Conservation (phyloP, 768 basidiomycete genomes). For the Rhizopogon sp. region DNA sequence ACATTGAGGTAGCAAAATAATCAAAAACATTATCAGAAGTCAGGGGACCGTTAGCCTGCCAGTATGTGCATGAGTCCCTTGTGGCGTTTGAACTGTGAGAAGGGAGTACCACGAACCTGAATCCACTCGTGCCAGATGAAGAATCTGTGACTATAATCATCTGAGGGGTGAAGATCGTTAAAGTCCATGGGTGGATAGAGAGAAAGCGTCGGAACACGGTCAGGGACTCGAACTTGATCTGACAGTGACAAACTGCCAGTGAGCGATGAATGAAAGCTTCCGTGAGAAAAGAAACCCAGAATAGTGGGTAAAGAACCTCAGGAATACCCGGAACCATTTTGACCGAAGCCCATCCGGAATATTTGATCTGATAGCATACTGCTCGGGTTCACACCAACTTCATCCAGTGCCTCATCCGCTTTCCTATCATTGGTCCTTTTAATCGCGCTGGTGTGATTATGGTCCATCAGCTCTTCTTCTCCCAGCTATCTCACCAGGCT, state of each 20-base stretch:
- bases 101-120: slow-evolving; percentile 39
- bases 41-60: slow-evolving; percentile 76
- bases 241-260: too few species aligned
- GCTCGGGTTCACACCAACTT: neutral
- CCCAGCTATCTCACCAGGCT: slow-evolving; percentile 15
- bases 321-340: neutral
- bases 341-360: neutral
- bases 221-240: too few species aligned
- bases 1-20: slow-evolving; percentile 88
- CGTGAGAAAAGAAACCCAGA: slow-evolving; percentile 29
- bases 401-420: too few species aligned
- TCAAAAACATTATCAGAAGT: slow-evolving; percentile 78
- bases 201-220: neutral
- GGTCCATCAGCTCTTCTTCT: slow-evolving; percentile 16
- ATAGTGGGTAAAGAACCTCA: neutral
- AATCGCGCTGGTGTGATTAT: neutral
- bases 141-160: slow-evolving; percentile 78
- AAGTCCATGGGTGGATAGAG: slow-evolving; percentile 34
- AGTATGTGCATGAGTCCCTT: neutral
- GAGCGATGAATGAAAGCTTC: neutral
- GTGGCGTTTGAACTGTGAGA: neutral
- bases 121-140: slow-evolving; percentile 94
- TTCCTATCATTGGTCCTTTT: neutral
- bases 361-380: neutral
- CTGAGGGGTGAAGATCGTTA: slow-evolving; percentile 68